These are phyloP conservation scores for Colletotrichum spinosum DNA, from an alignment of 2,329 filamentous ascomycete genomes.

Conservation along the genomic window DNA sequence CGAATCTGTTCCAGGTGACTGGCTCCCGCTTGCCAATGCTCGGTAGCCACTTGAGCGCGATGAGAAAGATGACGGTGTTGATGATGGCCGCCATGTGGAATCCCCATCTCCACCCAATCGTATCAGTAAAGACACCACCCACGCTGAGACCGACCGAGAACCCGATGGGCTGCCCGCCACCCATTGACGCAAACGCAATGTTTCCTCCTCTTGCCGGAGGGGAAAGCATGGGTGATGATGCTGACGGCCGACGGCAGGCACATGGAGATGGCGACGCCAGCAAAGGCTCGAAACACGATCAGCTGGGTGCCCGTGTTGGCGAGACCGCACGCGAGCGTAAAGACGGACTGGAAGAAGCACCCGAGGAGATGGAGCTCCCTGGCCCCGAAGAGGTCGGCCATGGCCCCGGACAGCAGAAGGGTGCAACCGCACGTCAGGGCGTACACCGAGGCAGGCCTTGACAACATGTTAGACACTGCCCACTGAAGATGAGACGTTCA, in stretches of 20 bases:
- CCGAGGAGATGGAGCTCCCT: slow-evolving; percentile 33
- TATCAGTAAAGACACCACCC: slow-evolving; percentile 35
- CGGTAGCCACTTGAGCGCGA: slow-evolving; percentile 54
- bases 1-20: slow-evolving; percentile 34
- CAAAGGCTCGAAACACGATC: slow-evolving; percentile 35
- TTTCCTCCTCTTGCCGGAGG: slow-evolving; percentile 39
- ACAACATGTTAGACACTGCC: neutral
- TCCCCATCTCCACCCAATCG: slow-evolving; percentile 32
- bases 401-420: slow-evolving; percentile 25
- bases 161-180: slow-evolving; percentile 35
- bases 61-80: slow-evolving; percentile 54
- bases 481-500: accelerated
- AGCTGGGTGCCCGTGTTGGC: slow-evolving; percentile 29
- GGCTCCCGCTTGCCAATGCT: slow-evolving; percentile 58
- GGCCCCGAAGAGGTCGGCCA: slow-evolving; percentile 35
- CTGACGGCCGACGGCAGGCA: slow-evolving; percentile 36
- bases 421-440: slow-evolving; percentile 25
- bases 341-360: slow-evolving; percentile 30
- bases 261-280: slow-evolving; percentile 35
- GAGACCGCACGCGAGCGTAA: slow-evolving; percentile 33
- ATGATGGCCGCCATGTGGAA: slow-evolving; percentile 35
- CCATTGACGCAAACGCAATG: slow-evolving; percentile 47
- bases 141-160: slow-evolving; percentile 34
- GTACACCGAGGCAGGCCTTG: slow-evolving; percentile 28
- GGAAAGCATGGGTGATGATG: slow-evolving; percentile 34